Conservation (phyloP, 306 rosid species). For the Nissolia schottii region DNA sequence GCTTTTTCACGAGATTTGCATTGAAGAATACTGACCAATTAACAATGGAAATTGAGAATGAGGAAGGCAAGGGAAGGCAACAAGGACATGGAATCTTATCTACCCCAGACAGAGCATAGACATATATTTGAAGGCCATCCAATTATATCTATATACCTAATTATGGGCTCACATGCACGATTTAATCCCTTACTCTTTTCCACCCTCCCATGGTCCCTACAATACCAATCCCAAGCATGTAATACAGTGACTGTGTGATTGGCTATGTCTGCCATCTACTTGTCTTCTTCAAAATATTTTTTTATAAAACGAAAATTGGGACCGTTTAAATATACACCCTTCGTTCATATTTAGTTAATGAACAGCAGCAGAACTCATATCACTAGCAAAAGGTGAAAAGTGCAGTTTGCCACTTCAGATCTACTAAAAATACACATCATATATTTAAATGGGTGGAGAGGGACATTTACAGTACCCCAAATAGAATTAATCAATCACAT, state of each 20-base stretch:
- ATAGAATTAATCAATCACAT: no score
- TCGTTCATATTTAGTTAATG: background rate
- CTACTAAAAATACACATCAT: background rate
- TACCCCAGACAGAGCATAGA: background rate
- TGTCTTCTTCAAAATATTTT: background rate
- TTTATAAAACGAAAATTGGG: background rate
- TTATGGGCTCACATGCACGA: constrained; percentile 24
- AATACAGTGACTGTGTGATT: background rate
- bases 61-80: constrained; percentile 8
- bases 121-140: background rate
- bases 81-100: background rate
- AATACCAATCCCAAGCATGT: background rate
- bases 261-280: background rate
- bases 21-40: background rate
- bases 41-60: background rate
- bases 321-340: background rate
- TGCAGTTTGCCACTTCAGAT: background rate
- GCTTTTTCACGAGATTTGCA: background rate
- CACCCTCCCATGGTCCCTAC: constrained; percentile 24
- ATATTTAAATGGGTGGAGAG: no score
- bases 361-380: background rate
- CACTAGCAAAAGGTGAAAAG: background rate
- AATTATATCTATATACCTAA: background rate
- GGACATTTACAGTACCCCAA: no score
- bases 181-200: constrained; percentile 4